Base-by-base conservation (phyloP, 176 grass and related monocot genomes). In the Paspalum notatum region DNA sequence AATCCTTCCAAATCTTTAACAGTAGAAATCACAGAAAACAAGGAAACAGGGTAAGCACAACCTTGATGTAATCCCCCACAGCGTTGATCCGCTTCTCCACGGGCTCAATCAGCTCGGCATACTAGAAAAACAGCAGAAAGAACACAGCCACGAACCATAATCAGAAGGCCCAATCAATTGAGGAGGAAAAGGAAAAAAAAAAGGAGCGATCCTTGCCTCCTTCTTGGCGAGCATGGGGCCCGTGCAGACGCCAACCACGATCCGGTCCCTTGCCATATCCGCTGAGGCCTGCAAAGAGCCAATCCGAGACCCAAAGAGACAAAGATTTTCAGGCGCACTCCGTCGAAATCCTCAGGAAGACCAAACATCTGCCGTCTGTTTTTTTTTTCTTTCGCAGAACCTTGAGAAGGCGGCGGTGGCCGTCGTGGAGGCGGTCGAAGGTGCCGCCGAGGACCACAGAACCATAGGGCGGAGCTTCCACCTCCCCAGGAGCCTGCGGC, bases 371-470 rank as follows among this genome's bases (percentile, higher is more conserved):
- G 17, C 3, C 45, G 44, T 8, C 21, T 69, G 9, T 24, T 7
- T 24, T 38, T 4, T 6, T 57, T 12, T 75, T 59, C 25, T 5
- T 45, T 39, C 26, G 41, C 12, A 9, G 60, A 39, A 93, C 91
- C 87, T 89, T 87, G 77, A 93, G 91, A 42, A 93, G 91, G 79
- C 80, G 72, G 7, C 77, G 87, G 73, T 93, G 91, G 52, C 87
- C 91, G 71, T 89, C 87, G 39, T 93, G 91, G 77, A 89, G 91
- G 53, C 91, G 91, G 77, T 93, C 87, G 77, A 93, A 93, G 77
- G 91, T 93, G 18, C 91, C 87, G 9, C 91, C 84, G 9, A 93
- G 87, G 52, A 93, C 91, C 24, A 93, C 87, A 41, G 84, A 81
- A 0, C 77, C 66, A 38, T 89, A 89, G 0, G 75, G 14, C 20